These are phyloP conservation scores for Arthrocladium fulminans DNA, from an alignment of 2,329 filamentous ascomycete species.

Conservation along the genomic window DNA sequence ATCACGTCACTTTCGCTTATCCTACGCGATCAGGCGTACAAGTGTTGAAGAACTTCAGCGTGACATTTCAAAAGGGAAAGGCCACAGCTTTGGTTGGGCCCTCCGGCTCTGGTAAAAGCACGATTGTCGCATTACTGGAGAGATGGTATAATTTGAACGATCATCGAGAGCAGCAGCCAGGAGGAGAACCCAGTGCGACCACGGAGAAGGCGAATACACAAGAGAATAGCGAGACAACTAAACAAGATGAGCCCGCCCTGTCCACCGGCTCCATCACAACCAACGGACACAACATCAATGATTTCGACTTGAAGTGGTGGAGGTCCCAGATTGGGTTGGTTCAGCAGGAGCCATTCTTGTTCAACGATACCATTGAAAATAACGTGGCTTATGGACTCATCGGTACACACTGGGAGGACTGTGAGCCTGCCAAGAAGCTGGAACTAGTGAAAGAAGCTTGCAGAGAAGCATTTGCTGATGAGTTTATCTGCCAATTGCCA, in stretches of 20 bases:
- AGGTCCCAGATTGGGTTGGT: conserved; percentile 53
- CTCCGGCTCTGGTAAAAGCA: conserved; percentile 40
- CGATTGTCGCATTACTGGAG: conserved; percentile 36
- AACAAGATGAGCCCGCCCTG: conserved; percentile 4
- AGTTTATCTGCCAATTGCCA: conserved; percentile 58
- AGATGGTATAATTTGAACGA: conserved; percentile 33
- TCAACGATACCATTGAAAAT: conserved; percentile 55
- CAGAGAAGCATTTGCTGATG: conserved; percentile 58
- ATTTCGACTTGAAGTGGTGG: conserved; percentile 55
- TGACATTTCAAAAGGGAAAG: conserved; percentile 29
- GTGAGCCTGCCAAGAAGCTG: conserved; percentile 29
- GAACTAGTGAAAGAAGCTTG: conserved; percentile 54
- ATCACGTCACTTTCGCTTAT: conserved; percentile 63
- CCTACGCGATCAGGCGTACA: conserved; percentile 39
- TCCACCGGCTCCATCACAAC: conserved; percentile 43
- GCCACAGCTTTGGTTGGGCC: conserved; percentile 39
- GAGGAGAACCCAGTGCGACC: background rate
- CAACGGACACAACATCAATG: conserved; percentile 44
- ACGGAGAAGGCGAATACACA: conserved; percentile 1
- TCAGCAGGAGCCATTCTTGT: conserved; percentile 60
- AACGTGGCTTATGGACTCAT: conserved; percentile 51
- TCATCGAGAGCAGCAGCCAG: background rate
- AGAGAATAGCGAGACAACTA: background rate
- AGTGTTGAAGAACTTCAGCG: conserved; percentile 29
- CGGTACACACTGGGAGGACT: conserved; percentile 35